Evolutionary conservation across 2,329 filamentous ascomycete genomes (phyloP), one percentile per base, ranked within the genome.

Genomic region (Fusarium devonianum): DNA sequence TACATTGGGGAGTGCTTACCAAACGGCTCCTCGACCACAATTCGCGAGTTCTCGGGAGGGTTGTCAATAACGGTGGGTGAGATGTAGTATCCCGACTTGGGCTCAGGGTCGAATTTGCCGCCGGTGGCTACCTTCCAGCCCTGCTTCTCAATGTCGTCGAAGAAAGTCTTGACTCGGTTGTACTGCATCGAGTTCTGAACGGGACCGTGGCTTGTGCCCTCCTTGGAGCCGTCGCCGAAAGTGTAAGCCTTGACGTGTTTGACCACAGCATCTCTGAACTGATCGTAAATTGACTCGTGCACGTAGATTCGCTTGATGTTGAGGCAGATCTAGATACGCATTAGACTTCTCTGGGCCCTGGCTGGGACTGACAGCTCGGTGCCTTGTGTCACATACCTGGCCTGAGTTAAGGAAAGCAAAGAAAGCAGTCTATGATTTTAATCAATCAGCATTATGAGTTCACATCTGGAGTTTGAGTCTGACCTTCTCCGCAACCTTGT

Each of bases 121-220:
- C 71, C 70, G 1, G 66, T 49, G 1, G 77, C 77, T n/a, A 80
- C 70, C 21, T 76, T 71, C 78, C 56, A 66, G 0, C 61, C 59
- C 7, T 64, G 58, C 16, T 74, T 73, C 60, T 78, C 75, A 49
- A 79, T 81, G 38, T 85, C 80, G 8, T 75, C 74, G 41, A 87
- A 76, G 52, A 69, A 60, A 0, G 52, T 60, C 48, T 63, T 66
- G 29, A 69, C 64, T 7, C 85, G 78, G 10, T 86, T 80, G 63
- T 78, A 88, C 67, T 89, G 86, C 78, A 84, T 80, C 57, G 76
- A 70, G 69, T 89, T 89, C 52, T 85, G 83, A 3, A 88, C 69
- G 0, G 86, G 86, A 1, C 83, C 81, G 46, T 84, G 77, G 28
- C 81, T 60, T 3, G 53, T 53, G 2, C 45, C 61, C 0, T 66